A percentile compares a stretch with the other conserved stretches of the same genome.
Conservation (phyloP, 2,329 filamentous ascomycete genomes). For the Diaporthe sp. region DNA sequence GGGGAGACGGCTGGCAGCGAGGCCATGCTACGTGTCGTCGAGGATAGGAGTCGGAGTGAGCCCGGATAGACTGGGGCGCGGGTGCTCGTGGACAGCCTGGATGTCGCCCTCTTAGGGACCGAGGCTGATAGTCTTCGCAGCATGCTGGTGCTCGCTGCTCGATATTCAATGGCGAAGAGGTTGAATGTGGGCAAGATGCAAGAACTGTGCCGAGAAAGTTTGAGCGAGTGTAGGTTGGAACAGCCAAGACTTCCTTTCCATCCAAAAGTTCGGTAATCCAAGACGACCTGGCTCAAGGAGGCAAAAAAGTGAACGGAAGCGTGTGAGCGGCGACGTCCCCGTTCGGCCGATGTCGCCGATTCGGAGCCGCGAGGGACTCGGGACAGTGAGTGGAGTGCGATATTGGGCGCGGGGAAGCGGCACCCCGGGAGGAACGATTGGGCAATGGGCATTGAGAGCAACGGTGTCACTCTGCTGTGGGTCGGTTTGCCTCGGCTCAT, state of each 20-base stretch:
- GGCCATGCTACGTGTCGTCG: conserved; percentile 65
- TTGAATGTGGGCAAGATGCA: not conserved
- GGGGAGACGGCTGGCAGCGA: conserved; percentile 67
- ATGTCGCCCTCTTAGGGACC: conserved; percentile 5
- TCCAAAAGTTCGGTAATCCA: not conserved
- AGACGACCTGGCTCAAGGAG: not conserved
- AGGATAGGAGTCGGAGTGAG: conserved; percentile 51
- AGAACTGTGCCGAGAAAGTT: not conserved
- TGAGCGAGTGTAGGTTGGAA: not conserved
- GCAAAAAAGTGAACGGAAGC: conserved; percentile 30
- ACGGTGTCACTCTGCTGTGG: not conserved
- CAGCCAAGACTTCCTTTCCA: not conserved
- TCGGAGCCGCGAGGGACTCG: conserved; percentile 24
- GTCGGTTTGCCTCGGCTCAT: conserved; percentile 42
- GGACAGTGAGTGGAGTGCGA: not conserved
- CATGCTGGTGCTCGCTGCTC: conserved; percentile 30
- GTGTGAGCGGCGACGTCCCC: not conserved
- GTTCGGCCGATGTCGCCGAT: conserved; percentile 20
- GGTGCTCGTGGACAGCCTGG: not conserved
- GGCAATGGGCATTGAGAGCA: not conserved
- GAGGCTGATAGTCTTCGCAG: conserved; percentile 39
- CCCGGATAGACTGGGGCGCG: not conserved
- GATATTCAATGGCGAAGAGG: not conserved
- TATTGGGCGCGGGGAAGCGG: not conserved
- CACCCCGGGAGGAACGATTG: not conserved